These are phyloP conservation scores for Venturia carpophila DNA, from an alignment of 2,329 filamentous ascomycete genomes.

Conservation along the genomic window DNA sequence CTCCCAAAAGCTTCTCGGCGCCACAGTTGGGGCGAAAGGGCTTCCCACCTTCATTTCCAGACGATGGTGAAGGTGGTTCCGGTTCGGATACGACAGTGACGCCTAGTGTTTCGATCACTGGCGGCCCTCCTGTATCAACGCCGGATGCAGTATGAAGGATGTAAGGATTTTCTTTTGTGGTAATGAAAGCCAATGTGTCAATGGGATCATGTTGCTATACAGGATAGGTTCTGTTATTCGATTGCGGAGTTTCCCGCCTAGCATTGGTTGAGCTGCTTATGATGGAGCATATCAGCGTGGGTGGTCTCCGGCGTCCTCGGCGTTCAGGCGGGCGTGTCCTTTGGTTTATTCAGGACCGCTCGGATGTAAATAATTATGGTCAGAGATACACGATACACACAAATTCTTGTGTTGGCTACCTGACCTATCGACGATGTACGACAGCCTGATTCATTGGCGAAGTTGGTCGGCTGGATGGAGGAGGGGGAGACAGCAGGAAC, in stretches of 20 bases:
- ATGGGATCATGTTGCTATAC: not conserved
- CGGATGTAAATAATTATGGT: not conserved
- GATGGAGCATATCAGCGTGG: not conserved
- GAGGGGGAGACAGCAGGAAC: not conserved
- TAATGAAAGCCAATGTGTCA: not conserved
- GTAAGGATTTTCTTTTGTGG: not conserved
- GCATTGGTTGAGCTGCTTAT: not conserved
- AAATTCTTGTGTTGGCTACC: not conserved
- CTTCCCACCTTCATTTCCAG: not conserved
- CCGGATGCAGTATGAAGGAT: not conserved
- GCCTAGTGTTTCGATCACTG: not conserved
- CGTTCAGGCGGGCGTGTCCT: not conserved
- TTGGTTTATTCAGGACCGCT: not conserved
- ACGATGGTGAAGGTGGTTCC: not conserved
- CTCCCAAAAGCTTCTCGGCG: not conserved
- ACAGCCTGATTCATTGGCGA: not conserved
- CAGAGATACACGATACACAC: constrained; percentile 5
- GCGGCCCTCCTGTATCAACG: not conserved
- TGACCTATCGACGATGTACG: not conserved
- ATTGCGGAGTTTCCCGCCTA: not conserved
- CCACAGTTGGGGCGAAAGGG: not conserved
- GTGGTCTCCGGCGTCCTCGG: not conserved
- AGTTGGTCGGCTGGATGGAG: not conserved
- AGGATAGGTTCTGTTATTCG: not conserved
- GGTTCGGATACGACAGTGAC: not conserved